phyloP scores from a whole-genome alignment of 2,329 filamentous ascomycete species.

The Celoporthe dispersa region DNA sequence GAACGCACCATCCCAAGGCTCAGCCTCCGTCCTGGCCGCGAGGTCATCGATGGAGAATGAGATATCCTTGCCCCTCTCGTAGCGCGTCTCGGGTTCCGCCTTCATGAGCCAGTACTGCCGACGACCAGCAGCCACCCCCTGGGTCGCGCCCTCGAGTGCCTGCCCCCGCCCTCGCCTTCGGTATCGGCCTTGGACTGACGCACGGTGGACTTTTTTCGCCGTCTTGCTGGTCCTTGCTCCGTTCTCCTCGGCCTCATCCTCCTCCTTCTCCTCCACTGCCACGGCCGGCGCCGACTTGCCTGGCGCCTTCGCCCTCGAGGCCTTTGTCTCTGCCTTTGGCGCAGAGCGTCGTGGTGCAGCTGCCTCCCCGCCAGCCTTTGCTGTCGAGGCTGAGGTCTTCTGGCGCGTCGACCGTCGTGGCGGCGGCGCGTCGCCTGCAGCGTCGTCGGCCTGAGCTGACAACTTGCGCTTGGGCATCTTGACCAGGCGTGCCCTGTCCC shows the following conservation, averaged over 20 bases:
- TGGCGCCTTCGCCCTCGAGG: not conserved
- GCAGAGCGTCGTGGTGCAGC: not conserved
- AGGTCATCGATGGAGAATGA: conserved; percentile 95
- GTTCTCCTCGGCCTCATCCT: not conserved
- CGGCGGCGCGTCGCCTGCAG: conserved; percentile 15
- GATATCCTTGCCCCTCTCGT: conserved; percentile 87
- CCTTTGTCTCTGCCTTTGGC: not conserved
- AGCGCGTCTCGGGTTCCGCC: conserved; percentile 83
- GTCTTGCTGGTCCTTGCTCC: not conserved
- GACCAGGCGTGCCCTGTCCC: not conserved
- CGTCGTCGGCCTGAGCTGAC: conserved; percentile 1
- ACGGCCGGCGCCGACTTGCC: not conserved
- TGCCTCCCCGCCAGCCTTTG: not conserved
- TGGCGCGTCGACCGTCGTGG: conserved; percentile 29
- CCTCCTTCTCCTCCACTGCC: no score
- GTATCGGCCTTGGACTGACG: not conserved
- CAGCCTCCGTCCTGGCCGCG: conserved; percentile 70
- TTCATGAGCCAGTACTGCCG: conserved; percentile 78
- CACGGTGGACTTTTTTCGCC: not conserved
- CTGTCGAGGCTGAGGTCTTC: conserved; percentile 17
- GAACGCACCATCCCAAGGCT: conserved; percentile 85
- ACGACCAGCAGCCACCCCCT: not conserved
- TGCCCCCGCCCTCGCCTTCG: not conserved
- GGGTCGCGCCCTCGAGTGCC: not conserved
- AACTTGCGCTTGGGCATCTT: conserved; percentile 27